Evolutionary conservation across 2,329 filamentous ascomycete genomes (phyloP), one percentile per base, ranked within the genome.

Genomic region (Cytospora mali): DNA sequence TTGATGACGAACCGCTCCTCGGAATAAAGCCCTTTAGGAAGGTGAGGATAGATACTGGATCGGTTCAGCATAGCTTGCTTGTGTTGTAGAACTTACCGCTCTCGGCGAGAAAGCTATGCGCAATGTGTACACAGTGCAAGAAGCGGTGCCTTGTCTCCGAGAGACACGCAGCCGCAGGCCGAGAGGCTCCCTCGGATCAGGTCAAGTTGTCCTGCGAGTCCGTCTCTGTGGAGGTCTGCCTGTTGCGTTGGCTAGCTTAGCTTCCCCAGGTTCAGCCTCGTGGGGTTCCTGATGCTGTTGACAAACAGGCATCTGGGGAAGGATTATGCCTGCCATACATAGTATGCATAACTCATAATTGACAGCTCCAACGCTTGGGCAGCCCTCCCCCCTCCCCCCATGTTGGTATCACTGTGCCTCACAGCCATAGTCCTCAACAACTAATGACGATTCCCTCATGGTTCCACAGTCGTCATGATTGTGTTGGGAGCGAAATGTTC

Each of bases 101-200:
- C 33, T 7, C 57, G 31, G 50, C 58, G 50, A 48, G 27, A 60
- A 54, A 23, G n/a, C 29, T 48, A 31, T 59, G 49, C 31, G 33
- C 29, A 54, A 31, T 59, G 49, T 31, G 33, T 18, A 18, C 42
- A 21, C 42, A 46, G n/a, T 54, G 58, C 50, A 54, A 21, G 29
- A 27, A 60, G 50, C 27, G 50, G 33, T 28, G 28, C 50, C 58
- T 16, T 33, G 50, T n/a, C n/a, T n/a, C n/a, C n/a, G n/a, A n/a
- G n/a, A n/a, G n/a, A n/a, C 48, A 58, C 21, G 35, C 48, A 29
- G 48, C 46, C n/a, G 21, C 39, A 58, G 23, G 13, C 48, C 33
- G 56, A 58, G 51, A 49, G 39, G 56, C 56, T 51, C 46, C 39
- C 56, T 51, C 56, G 51, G 56, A 31, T 42, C 46, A 58, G 42